Conservation (phyloP, 73 alveolate genomes). For the Tetrahymena borealis region DNA sequence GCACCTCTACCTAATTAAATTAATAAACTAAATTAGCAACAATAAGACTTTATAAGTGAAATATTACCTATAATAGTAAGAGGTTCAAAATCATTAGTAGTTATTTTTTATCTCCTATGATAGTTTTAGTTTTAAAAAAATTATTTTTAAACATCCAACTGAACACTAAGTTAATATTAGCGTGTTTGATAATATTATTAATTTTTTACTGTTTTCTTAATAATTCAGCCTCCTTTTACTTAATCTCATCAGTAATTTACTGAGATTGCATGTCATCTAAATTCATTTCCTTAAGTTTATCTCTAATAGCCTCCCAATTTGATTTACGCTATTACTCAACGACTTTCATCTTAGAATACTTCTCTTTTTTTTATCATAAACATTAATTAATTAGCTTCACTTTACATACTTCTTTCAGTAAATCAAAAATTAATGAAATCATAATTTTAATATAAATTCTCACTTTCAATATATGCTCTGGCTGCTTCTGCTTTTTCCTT, state of each 20-base stretch:
- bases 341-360: background rate
- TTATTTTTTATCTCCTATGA: slow-evolving; percentile 36
- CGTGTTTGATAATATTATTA: background rate
- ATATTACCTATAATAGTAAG: slow-evolving; percentile 45
- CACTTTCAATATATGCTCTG: slow-evolving; percentile 21
- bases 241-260: slow-evolving; percentile 50
- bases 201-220: slow-evolving; percentile 39
- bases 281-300: slow-evolving; percentile 38
- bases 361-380: background rate
- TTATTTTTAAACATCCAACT: background rate
- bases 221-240: slow-evolving; percentile 49
- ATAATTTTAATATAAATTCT: background rate
- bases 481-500: slow-evolving; percentile 39
- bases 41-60: slow-evolving; percentile 10
- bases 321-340: slow-evolving; percentile 9
- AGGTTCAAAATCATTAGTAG: slow-evolving; percentile 51
- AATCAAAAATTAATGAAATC: background rate
- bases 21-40: slow-evolving; percentile 29
- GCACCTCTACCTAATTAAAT: slow-evolving; percentile 51
- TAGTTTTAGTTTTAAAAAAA: background rate
- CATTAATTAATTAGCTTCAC: background rate
- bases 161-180: too few relatives aligned
- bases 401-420: too few relatives aligned
- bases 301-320: slow-evolving; percentile 47
- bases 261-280: slow-evolving; percentile 44